Evolutionary conservation across 208 protist genomes (phyloP), one percentile per base, ranked within the genome.

Genomic region (Leptomonas seymouri): DNA sequence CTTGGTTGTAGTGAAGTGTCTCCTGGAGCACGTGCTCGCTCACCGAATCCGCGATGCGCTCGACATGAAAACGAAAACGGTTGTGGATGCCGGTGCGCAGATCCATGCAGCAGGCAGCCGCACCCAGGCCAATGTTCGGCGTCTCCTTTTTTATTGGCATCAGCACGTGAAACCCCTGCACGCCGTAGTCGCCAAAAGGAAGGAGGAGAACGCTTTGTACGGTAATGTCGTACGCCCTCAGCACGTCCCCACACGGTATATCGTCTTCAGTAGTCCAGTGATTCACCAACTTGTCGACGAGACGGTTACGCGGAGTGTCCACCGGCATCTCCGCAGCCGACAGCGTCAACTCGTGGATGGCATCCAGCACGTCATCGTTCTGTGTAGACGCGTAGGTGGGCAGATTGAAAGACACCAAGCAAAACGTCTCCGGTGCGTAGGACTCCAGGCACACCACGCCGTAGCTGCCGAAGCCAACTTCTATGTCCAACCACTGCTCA

Each of bases 31-130:
- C 78, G 71, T 96, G 91, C 74, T 96, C 91, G 65, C 85, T 92
- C 6, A 96, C 48, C 3, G 87, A 93, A 70, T 96, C 91, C 5
- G 89, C 91, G 28, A 94, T 86, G 50, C 91, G 91, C 74, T 96
- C 88, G 46, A 94, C 88, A 49, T 96, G 91, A 73, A 96, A 96
- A 12, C 91, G 80, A 67, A 96, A 96, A 25, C 89, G 91, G 69
- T 93, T 96, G 76, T 94, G 91, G 56, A 96, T 94, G 48, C 91
- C 91, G 6, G 89, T 96, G 70, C 88, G 79, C 58, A 96, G 65
- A 78, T 96, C 91, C 62, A 96, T 71, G 80, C 87, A 96, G 72
- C 89, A 94, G 28, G 89, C 86, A 20, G 87, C 88, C 15, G 85
- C 91, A 1, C 66, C 91, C 5, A 82, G 65, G 55, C 91, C 91